A percentile compares a stretch with the other conserved stretches of the same genome.
phyloP scores from a whole-genome alignment of 202 grass and related monocot species.

The Tripidium arundinaceum region DNA sequence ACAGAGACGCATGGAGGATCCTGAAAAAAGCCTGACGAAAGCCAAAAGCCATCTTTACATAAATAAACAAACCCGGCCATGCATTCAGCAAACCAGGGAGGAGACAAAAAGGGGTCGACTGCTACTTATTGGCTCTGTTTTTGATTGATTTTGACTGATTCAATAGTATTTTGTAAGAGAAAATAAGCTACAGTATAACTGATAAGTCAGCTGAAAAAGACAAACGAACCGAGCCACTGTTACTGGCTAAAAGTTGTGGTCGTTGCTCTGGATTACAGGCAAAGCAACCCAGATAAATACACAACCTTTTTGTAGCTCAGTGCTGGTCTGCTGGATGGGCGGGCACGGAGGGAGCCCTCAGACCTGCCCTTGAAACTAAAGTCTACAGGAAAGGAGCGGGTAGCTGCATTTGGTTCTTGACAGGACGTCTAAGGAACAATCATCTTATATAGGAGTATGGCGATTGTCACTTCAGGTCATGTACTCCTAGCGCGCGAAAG shows the following conservation, averaged over 20 bases:
- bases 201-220: too few relatives aligned
- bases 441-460: too few relatives aligned
- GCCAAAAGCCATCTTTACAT: not conserved
- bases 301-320: not conserved
- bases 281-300: conserved; percentile 20
- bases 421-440: too few relatives aligned
- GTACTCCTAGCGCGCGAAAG: too few relatives aligned
- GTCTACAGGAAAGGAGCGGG: not conserved
- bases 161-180: too few relatives aligned
- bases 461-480: too few relatives aligned
- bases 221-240: too few relatives aligned
- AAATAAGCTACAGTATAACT: too few relatives aligned
- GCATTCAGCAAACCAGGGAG: not conserved
- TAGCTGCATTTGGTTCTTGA: not conserved
- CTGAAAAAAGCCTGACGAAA: not conserved
- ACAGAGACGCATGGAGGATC: not conserved
- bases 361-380: not conserved
- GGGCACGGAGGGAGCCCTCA: not conserved
- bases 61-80: not conserved
- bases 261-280: conserved; percentile 20
- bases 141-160: too few relatives aligned
- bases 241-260: not conserved
- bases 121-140: too few relatives aligned
- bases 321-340: not conserved
- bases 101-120: not conserved